phyloP scores from a whole-genome alignment of 1,139 yeast species.

The Geotrichum aggregatum region DNA sequence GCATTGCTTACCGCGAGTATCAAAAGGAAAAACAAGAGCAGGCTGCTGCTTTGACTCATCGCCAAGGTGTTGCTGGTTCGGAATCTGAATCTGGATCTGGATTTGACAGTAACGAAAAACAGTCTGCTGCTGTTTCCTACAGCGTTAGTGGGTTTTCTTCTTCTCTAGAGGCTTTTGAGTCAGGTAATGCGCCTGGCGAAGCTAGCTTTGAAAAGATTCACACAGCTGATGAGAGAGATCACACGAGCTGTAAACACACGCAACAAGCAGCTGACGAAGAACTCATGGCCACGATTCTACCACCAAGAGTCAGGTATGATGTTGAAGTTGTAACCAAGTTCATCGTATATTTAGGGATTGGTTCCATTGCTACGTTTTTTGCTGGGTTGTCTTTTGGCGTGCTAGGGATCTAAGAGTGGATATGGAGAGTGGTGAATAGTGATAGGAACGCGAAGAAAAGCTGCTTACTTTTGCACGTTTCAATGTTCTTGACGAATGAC shows the following conservation, averaged over 20 bases:
- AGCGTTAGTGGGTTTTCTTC: too few species aligned
- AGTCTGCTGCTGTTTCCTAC: too few species aligned
- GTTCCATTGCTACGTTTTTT: constrained; percentile 36
- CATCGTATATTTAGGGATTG: constrained; percentile 70
- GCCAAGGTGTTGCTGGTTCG: too few species aligned
- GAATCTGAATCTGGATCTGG: neutral
- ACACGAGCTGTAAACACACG: neutral
- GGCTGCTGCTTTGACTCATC: constrained; percentile 24
- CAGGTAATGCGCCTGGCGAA: too few species aligned
- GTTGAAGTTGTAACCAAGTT: constrained; percentile 70
- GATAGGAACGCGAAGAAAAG: too few species aligned
- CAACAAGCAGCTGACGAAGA: neutral
- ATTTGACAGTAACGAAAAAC: neutral
- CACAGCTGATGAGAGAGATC: too few species aligned
- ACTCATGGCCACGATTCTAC: neutral
- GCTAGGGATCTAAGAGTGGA: constrained; percentile 17
- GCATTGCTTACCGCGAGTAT: constrained; percentile 36
- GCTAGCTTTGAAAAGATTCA: too few species aligned
- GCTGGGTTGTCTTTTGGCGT: constrained; percentile 26
- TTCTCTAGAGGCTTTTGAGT: too few species aligned
- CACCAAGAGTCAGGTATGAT: constrained; percentile 51
- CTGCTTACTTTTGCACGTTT: too few species aligned
- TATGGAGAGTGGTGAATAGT: too few species aligned
- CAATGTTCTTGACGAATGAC: too few species aligned
- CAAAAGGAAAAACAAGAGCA: constrained; percentile 1